Conservation (phyloP, 345 rosid genomes). For the Toxicodendron radicans region DNA sequence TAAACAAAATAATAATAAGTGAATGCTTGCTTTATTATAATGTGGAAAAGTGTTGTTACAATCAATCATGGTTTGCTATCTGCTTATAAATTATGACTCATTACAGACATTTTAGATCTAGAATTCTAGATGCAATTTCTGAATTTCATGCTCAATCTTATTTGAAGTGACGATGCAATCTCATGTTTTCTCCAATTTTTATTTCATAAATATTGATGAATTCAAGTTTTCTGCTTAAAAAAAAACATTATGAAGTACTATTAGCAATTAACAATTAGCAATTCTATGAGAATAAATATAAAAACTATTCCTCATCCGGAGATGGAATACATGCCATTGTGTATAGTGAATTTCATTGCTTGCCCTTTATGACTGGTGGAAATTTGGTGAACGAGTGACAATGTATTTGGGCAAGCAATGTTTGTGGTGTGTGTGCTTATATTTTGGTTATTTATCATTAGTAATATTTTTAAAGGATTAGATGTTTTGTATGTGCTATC, state of each 20-base stretch:
- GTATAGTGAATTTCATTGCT: not conserved
- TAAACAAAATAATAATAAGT: not conserved
- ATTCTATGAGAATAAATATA: not conserved
- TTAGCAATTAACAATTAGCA: not conserved
- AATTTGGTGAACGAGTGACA: not conserved
- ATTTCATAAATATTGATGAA: not conserved
- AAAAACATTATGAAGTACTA: not conserved
- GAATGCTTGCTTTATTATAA: not conserved
- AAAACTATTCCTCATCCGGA: not conserved
- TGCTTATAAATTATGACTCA: not conserved
- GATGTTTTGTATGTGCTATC: not conserved
- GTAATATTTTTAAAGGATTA: not conserved
- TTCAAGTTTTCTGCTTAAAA: not conserved
- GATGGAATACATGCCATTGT: not conserved
- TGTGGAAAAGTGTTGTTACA: not conserved
- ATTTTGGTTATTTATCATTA: not conserved
- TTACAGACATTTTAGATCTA: not conserved
- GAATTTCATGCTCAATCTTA: constrained; percentile 5
- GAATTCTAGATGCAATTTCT: not conserved
- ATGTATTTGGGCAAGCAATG: not conserved
- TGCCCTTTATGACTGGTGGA: not conserved
- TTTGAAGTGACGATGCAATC: not conserved
- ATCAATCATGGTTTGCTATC: not conserved
- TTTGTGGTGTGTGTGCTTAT: not conserved
- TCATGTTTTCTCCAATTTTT: not conserved